Evolutionary conservation across 2,329 filamentous ascomycete species (phyloP).

Genomic region (Xylaria sp.): DNA sequence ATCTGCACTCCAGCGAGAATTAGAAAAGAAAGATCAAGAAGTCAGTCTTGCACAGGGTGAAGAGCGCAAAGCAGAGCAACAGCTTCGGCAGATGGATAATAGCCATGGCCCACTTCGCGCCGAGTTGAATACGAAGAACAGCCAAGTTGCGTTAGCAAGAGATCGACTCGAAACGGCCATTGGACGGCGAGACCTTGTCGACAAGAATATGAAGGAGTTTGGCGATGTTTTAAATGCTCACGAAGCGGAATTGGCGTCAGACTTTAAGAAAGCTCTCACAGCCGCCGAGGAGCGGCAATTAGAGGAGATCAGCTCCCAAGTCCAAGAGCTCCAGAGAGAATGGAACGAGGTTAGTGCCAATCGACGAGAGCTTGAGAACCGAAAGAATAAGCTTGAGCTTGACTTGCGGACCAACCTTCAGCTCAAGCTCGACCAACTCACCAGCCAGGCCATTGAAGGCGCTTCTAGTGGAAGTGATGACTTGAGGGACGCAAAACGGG

Average conservation of each 20-base stretch:
- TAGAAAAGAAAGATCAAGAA: constrained; percentile 86
- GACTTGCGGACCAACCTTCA: constrained; percentile 90
- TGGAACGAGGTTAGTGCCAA: constrained; percentile 79
- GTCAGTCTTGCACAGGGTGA: constrained; percentile 89
- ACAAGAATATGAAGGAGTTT: constrained; percentile 79
- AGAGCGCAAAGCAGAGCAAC: constrained; percentile 83
- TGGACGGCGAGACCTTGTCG: constrained; percentile 73
- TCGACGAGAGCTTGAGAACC: constrained; percentile 80
- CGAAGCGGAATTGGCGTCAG: constrained; percentile 81
- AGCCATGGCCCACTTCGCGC: constrained; percentile 83
- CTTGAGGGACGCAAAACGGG: constrained; percentile 81
- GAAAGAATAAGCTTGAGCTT: constrained; percentile 85
- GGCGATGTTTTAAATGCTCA: constrained; percentile 80
- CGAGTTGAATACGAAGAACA: constrained; percentile 80
- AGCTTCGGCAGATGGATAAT: constrained; percentile 79
- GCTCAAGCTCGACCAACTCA: constrained; percentile 87
- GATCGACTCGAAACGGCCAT: constrained; percentile 78
- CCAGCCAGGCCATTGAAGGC: constrained; percentile 77
- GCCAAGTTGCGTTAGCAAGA: constrained; percentile 77
- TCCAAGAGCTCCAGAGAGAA: constrained; percentile 80
- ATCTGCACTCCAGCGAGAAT: constrained; percentile 72
- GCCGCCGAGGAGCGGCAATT: constrained; percentile 84
- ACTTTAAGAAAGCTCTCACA: constrained; percentile 92
- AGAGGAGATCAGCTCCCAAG: constrained; percentile 73
- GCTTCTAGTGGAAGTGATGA: constrained; percentile 70